These are phyloP conservation scores for Sporothrix euskadiensis DNA, from an alignment of 2,329 filamentous ascomycete genomes.

Conservation along the genomic window DNA sequence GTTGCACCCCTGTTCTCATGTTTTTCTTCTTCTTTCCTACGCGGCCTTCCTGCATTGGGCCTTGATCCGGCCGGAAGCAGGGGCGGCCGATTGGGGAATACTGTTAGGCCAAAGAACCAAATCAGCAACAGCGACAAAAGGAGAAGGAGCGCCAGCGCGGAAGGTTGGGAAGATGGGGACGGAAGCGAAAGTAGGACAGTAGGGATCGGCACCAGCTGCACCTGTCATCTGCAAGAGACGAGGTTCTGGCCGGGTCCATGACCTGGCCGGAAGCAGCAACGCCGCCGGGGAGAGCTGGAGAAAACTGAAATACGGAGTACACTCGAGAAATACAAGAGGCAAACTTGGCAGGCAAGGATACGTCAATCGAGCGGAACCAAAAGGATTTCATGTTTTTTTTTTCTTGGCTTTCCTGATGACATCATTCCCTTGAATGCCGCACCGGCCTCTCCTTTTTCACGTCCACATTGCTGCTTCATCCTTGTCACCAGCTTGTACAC, in stretches of 20 bases:
- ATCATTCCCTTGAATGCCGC: not conserved
- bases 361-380: not conserved
- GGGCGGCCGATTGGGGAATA: not conserved
- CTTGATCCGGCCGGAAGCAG: not conserved
- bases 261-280: not conserved
- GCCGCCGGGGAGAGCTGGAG: conserved; percentile 3
- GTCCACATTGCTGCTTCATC: not conserved
- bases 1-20: conserved; percentile 13
- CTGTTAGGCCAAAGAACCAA: not conserved
- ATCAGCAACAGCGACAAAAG: not conserved
- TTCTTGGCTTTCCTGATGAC: not conserved
- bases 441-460: not conserved
- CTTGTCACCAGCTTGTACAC: not conserved
- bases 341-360: not conserved
- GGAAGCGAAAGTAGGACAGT: not conserved
- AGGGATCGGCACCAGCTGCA: conserved; percentile 10
- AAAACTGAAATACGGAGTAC: not conserved
- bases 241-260: conserved; percentile 7
- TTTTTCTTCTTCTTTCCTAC: not conserved
- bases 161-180: not conserved
- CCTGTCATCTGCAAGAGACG: not conserved
- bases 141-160: not conserved
- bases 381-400: not conserved
- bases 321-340: not conserved
- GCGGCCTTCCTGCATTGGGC: conserved; percentile 4